These are phyloP conservation scores for Colletotrichum chlorophyti DNA, from an alignment of 2,329 filamentous ascomycete genomes.

Conservation along the genomic window DNA sequence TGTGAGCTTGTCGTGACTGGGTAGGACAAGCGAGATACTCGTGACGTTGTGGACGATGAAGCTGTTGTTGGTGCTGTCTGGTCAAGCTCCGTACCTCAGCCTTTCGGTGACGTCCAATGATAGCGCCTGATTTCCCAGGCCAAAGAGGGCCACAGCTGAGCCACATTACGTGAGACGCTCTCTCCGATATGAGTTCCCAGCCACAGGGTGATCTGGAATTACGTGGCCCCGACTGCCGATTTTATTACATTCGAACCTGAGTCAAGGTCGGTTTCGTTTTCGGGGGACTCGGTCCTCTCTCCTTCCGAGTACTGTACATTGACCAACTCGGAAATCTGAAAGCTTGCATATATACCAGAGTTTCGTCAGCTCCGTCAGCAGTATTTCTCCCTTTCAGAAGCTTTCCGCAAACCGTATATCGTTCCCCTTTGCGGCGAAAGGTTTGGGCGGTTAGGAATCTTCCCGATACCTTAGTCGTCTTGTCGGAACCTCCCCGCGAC, in stretches of 20 bases:
- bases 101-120: conserved; percentile 26
- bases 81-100: conserved; percentile 13
- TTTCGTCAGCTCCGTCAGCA: no score
- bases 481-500: neutral
- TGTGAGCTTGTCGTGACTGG: conserved; percentile 21
- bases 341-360: no score
- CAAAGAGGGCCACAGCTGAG: no score
- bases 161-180: no score
- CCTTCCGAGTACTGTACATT: no score
- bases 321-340: no score
- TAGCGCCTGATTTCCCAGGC: conserved; percentile 19
- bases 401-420: neutral
- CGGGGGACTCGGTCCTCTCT: no score
- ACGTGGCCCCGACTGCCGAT: no score
- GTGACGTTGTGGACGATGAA: conserved; percentile 12
- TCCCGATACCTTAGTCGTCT: neutral
- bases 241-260: no score
- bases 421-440: neutral
- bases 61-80: conserved; percentile 14
- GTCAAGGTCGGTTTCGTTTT: no score
- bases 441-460: neutral
- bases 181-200: no score
- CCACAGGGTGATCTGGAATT: no score
- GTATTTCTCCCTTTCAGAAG: neutral
- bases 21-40: neutral